phyloP scores from a whole-genome alignment of 345 rosid genomes.

The Pistacia vera region DNA sequence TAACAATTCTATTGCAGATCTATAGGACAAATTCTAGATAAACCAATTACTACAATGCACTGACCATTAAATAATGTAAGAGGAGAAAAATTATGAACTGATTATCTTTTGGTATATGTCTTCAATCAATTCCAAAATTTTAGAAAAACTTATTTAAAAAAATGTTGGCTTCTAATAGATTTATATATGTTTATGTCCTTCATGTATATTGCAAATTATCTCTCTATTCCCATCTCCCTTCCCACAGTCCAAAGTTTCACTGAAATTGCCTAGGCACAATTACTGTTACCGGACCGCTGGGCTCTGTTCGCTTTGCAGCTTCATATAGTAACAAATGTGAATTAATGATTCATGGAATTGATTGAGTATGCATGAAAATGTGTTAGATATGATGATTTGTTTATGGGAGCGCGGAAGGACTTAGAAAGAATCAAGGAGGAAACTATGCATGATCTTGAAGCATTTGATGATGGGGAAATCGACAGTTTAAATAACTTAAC shows the following conservation, averaged over 20 bases:
- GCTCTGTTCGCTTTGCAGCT: no score
- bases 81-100: background rate
- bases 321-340: no score
- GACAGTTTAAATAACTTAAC: constrained; percentile 38
- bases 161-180: background rate
- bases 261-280: background rate
- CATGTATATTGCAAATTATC: background rate
- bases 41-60: background rate
- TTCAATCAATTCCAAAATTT: background rate
- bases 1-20: constrained; percentile 1
- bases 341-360: no score
- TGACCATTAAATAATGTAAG: background rate
- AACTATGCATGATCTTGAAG: constrained; percentile 18
- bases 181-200: background rate
- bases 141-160: background rate
- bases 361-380: no score
- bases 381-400: no score
- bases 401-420: constrained; percentile 31
- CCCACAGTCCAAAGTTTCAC: background rate
- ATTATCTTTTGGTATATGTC: background rate
- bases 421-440: constrained; percentile 44
- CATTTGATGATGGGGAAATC: constrained; percentile 39
- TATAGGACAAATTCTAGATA: background rate
- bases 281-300: no score
- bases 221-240: background rate